Base-by-base conservation (phyloP, 1,139 yeast species). In the Lodderomyces parapsilosis region DNA sequence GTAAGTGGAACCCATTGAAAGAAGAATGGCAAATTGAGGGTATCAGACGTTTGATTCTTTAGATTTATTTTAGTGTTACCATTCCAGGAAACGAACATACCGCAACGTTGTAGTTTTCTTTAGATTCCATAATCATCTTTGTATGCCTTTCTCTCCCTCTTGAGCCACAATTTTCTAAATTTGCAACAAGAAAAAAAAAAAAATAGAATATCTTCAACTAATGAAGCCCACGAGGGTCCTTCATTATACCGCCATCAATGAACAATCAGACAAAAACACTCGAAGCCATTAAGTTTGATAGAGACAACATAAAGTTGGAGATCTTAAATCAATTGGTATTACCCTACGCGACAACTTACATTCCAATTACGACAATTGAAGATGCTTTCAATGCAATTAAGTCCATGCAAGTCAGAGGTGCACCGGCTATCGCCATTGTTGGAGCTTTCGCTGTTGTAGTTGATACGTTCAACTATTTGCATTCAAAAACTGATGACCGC, bases 361-460 rank as follows among this genome's bases (percentile, higher is more conserved):
- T 90, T 23, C 60, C 74, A 1, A 78, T 93, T 46, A 51, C 64
- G 27, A 68, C 77, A 23, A 76, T 85, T 32, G 78, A 78, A 41
- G 94, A 85, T 65, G 98, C 96, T 2, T 89, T 68, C 62, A 72
- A 74, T 20, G 96, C 90, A 15, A 93, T 93, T 60, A 84, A 83
- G 59, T 74, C 74, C 48, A 93, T 93, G 99, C 90, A 87, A 57
- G 98, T 94, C 4, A 78, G 99, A 60, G 99, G 99, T 18, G 99
- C 99, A 0, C 99, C 99, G 0, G 98, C 98, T 2, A 93, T 93
- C 58, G 98, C 98, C 46, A 87, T 93, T 45, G 97, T 93, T 2
- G 98, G 96, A 9, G 83, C 91, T 1, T 75, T 90, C 47, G 78
- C 96, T 1, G 76, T 91, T n/a, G 83, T 88, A 1, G 82, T 86